Evolutionary conservation across 768 basidiomycete species (phyloP).

Genomic region (Psilocybe cyanescens): DNA sequence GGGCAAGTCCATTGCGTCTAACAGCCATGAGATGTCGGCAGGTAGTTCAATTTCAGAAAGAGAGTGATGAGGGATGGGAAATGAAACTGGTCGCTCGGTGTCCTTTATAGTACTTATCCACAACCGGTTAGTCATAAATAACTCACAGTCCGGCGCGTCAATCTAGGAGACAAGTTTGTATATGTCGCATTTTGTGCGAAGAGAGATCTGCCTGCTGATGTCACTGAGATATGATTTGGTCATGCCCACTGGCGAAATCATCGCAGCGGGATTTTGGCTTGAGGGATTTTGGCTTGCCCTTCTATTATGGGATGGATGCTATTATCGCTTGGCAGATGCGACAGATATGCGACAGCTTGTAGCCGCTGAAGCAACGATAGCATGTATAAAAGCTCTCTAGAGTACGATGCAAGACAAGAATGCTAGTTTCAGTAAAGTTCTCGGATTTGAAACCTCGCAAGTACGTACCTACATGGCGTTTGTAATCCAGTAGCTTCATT

Average conservation of each 20-base stretch:
- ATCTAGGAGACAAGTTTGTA: background rate
- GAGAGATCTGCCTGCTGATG: constrained; percentile 8
- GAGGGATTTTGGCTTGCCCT: constrained; percentile 20
- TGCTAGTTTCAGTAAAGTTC: too few relatives aligned
- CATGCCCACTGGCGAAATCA: constrained; percentile 20
- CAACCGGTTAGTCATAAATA: background rate
- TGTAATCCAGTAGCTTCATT: too few relatives aligned
- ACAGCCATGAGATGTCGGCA: constrained; percentile 7
- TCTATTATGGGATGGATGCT: constrained; percentile 3
- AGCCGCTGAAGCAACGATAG: too few relatives aligned
- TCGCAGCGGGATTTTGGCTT: constrained; percentile 20
- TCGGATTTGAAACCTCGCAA: too few relatives aligned
- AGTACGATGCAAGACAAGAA: too few relatives aligned
- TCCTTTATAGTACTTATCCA: background rate
- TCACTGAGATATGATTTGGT: background rate
- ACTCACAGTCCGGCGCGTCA: background rate
- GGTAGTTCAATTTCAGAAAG: background rate
- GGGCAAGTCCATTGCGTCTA: constrained; percentile 21
- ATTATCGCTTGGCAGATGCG: constrained; percentile 2
- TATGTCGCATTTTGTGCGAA: background rate
- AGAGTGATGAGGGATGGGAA: background rate
- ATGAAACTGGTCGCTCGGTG: background rate
- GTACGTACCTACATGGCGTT: too few relatives aligned
- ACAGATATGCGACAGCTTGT: background rate
- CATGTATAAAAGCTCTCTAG: too few relatives aligned